Base-by-base conservation (phyloP, 2,329 filamentous ascomycete species). In the Cordyceps pruinosa region DNA sequence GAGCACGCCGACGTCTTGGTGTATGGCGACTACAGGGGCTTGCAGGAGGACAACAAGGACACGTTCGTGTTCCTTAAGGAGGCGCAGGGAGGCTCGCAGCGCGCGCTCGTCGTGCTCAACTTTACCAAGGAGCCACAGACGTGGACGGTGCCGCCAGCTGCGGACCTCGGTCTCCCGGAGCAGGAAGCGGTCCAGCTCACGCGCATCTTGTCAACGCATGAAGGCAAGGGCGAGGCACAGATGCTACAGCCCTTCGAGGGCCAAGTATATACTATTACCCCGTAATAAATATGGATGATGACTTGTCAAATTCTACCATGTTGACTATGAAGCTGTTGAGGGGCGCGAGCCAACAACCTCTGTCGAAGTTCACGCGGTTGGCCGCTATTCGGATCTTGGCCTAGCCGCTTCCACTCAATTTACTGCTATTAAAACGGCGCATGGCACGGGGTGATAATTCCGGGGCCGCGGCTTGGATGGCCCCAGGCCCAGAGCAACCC, bases 1-100 rank as follows among this genome's bases (percentile, higher is more conserved):
- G 64, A 72, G 52, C 65, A 72, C 37, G 62, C 64, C 1, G 68
- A 71, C 35, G 39, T 72, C 1, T 54, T 67, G 12, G 70, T 72
- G 0, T 72, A 73, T 42, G 69, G 70, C 17, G 69, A 72, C 42
- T 72, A 71, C 44, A 61, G 59, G 23, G 60, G 60, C 0, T 9
- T 73, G 3, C 54, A 63, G 2, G 46, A 60, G 0, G 64, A 66
- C 0, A 65, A 72, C 17, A 34, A 57, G 17, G 56, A 67, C 9
- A 44, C 63, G 1, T 70, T 66, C 28, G 53, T 63, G 2, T 71
- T 71, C 56, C 42, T 69, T 0, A 72, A 73, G 56, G 66, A 70
- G 59, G 59, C 63, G 1, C 62, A 63, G 19, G 44, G 58, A 0
- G 63, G 62, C 21, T 58, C 58, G 1, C 62, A 61, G 26, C 67